phyloP scores from a whole-genome alignment of 805 yeast genomes.

The Wickerhamiella slavikovae region DNA sequence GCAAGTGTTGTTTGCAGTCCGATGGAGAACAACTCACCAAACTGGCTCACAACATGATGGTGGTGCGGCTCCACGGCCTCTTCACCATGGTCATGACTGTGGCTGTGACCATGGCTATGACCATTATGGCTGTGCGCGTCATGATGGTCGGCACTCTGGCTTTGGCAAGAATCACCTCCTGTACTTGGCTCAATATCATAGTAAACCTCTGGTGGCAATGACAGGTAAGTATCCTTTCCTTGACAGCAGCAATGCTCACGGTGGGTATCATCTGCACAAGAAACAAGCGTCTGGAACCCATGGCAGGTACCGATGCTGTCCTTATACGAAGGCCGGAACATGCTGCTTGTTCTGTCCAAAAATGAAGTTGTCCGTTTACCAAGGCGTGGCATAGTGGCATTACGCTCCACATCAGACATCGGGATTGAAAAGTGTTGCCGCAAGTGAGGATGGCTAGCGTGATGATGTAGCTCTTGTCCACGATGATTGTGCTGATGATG shows the following conservation, averaged over 20 bases:
- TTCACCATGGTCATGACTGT: slow-evolving; percentile 11
- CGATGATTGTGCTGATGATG: background rate
- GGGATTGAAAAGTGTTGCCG: background rate
- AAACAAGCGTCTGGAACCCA: slow-evolving; percentile 5
- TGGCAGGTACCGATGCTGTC: slow-evolving; percentile 5
- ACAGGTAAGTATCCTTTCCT: background rate
- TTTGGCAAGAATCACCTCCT: background rate
- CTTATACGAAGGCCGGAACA: slow-evolving; percentile 2
- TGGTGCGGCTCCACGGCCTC: slow-evolving; percentile 30
- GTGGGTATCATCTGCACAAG: slow-evolving; percentile 5
- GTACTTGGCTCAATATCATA: background rate
- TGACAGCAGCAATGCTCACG: background rate
- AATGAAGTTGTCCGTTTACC: too few relatives aligned
- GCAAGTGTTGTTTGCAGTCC: slow-evolving; percentile 85
- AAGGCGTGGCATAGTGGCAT: too few relatives aligned
- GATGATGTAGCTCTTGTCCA: too few relatives aligned
- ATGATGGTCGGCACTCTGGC: background rate
- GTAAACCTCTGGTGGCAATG: background rate
- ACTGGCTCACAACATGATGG: slow-evolving; percentile 60
- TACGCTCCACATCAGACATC: too few relatives aligned
- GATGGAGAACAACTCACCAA: slow-evolving; percentile 59
- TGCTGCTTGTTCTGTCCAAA: slow-evolving; percentile 2
- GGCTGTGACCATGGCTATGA: slow-evolving; percentile 8
- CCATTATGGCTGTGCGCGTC: background rate
- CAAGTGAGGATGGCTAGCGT: background rate